Conservation (phyloP, 768 basidiomycete species). For the Phlegmacium glaucopus region DNA sequence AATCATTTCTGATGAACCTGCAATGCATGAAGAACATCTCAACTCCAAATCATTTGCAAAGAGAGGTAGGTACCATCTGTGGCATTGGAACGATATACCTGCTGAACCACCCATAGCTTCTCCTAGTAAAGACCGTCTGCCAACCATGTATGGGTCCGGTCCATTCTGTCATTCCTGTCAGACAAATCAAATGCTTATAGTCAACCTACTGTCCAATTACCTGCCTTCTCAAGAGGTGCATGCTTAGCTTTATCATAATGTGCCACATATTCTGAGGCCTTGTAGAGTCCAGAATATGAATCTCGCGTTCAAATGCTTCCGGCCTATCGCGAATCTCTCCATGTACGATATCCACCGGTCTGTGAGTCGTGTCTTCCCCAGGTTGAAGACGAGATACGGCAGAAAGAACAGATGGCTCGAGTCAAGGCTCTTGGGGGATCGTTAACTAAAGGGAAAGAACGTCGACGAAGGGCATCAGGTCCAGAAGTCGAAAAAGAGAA, state of each 20-base stretch:
- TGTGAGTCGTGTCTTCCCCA: slow-evolving; percentile 72
- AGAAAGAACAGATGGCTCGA: slow-evolving; percentile 80
- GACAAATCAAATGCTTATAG: slow-evolving; percentile 87
- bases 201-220: slow-evolving; percentile 88
- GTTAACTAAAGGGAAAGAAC: slow-evolving; percentile 64
- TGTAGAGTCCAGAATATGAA: slow-evolving; percentile 70
- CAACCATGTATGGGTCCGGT: slow-evolving; percentile 52
- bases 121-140: slow-evolving; percentile 66
- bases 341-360: slow-evolving; percentile 84
- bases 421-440: slow-evolving; percentile 71
- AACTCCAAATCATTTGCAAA: slow-evolving; percentile 69
- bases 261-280: slow-evolving; percentile 5
- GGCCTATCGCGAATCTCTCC: slow-evolving; percentile 70
- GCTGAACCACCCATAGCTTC: slow-evolving; percentile 42
- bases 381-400: slow-evolving; percentile 78
- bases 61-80: slow-evolving; percentile 47
- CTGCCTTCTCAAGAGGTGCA: slow-evolving; percentile 75
- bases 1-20: slow-evolving; percentile 82
- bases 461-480: slow-evolving; percentile 44
- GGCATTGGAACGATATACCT: neutral
- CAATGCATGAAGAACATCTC: slow-evolving; percentile 79
- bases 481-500: slow-evolving; percentile 39
- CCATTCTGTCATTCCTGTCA: slow-evolving; percentile 87
- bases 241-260: slow-evolving; percentile 7
- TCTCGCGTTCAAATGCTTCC: slow-evolving; percentile 60